Evolutionary conservation across 2,329 filamentous ascomycete species (phyloP).

Genomic region (Dothistroma septosporum): DNA sequence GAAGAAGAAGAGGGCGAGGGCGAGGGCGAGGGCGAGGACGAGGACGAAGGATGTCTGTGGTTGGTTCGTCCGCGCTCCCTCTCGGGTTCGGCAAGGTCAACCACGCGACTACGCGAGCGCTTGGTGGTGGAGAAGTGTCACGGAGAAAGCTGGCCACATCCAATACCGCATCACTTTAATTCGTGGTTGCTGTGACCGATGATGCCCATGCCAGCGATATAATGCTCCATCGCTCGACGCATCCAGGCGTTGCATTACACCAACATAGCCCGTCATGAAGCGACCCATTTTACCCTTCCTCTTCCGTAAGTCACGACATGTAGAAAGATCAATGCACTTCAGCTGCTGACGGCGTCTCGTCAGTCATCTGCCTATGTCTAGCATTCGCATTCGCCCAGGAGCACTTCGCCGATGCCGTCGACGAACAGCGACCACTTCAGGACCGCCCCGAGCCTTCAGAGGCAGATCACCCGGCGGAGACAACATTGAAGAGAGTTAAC

Average conservation of each 20-base stretch:
- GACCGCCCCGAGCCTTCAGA: constrained; percentile 8
- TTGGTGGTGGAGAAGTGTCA: too few species aligned
- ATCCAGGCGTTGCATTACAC: constrained; percentile 3
- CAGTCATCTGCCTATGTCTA: constrained; percentile 18
- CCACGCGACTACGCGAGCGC: not conserved
- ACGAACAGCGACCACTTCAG: constrained; percentile 8
- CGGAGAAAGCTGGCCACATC: constrained; percentile 7
- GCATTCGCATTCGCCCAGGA: constrained; percentile 18
- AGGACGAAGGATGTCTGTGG: not conserved
- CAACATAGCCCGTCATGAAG: constrained; percentile 7
- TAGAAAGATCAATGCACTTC: not conserved
- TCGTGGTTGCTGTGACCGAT: constrained; percentile 1
- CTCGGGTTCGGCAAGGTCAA: not conserved
- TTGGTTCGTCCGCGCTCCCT: not conserved
- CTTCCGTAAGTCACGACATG: constrained; percentile 6
- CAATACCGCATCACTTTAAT: not conserved
- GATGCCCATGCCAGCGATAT: not conserved
- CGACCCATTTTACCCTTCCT: constrained; percentile 10
- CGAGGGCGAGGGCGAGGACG: not conserved
- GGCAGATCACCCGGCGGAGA: constrained; percentile 7
- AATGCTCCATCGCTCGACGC: constrained; percentile 6
- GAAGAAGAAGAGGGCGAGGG: not conserved
- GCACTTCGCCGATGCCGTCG: constrained; percentile 7
- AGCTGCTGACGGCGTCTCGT: not conserved
- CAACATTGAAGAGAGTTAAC: constrained; percentile 1